These are phyloP conservation scores for Whalleya microplaca DNA, from an alignment of 2,329 filamentous ascomycete species.

Conservation along the genomic window DNA sequence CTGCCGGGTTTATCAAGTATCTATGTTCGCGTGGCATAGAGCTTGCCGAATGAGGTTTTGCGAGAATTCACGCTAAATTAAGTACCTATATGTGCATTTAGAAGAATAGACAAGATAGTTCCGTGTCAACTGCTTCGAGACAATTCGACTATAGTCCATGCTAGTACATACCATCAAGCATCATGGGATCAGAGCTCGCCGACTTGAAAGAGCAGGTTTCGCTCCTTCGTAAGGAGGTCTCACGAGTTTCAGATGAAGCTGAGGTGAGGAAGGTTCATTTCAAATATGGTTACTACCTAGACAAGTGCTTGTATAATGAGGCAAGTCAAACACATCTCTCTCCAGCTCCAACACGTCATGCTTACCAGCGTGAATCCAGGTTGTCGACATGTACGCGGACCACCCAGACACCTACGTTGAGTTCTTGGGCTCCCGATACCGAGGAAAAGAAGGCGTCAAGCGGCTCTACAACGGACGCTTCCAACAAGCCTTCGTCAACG, in stretches of 20 bases:
- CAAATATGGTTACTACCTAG: constrained; percentile 63
- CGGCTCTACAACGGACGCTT: constrained; percentile 58
- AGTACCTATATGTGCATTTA: constrained; percentile 14
- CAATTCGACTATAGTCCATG: background rate
- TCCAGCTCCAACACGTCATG: background rate
- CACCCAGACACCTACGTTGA: constrained; percentile 58
- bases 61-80: background rate
- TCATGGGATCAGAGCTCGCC: constrained; percentile 40
- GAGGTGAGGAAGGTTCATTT: constrained; percentile 59
- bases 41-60: constrained; percentile 5
- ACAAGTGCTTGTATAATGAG: constrained; percentile 62
- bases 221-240: constrained; percentile 40
- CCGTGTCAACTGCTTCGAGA: background rate
- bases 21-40: constrained; percentile 18
- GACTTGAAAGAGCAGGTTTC: constrained; percentile 43
- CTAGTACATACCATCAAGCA: constrained; percentile 6
- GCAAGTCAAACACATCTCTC: constrained; percentile 31
- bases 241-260: constrained; percentile 50
- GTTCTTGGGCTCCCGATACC: constrained; percentile 58
- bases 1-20: constrained; percentile 29
- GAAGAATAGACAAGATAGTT: background rate
- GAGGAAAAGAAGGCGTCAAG: constrained; percentile 53
- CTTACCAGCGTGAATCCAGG: constrained; percentile 34
- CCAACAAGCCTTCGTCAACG: constrained; percentile 52
- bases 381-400: constrained; percentile 54